Base-by-base conservation (phyloP, 768 basidiomycete genomes). In the Tephrocybe sp. region DNA sequence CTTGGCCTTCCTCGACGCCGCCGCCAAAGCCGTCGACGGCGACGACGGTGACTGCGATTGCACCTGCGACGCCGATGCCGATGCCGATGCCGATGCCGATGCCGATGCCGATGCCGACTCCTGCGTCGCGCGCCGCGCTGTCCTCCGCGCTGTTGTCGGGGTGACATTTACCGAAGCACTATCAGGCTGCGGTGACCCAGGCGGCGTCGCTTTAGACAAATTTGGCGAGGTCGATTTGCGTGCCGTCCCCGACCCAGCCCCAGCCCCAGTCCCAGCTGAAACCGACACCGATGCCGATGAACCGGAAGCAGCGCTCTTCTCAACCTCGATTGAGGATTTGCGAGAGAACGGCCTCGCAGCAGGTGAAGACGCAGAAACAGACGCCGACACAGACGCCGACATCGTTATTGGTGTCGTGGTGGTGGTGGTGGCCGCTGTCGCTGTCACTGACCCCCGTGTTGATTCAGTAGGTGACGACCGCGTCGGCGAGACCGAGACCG, bases 1-100 rank as follows among this genome's bases (percentile, higher is more conserved):
- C 60, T 83, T 84, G 20, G 69, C 69, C 46, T 75, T 82, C 68
- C 81, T 84, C 45, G 65, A 68, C 17, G 54, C 68, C 35, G 68
- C 55, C n/a, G 62, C 53, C 20, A 68, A 56, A n/a, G 65, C 54
- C 11, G 65, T 53, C 11, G 68, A 60, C n/a, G 44, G 48, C 19
- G 32, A 12, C 11, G 53, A 39, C 11, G 53, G 20, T 14, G 53
- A 33, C 26, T 26, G 26, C n/a, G n/a, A n/a, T n/a, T n/a, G n/a
- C n/a, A n/a, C n/a, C n/a, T n/a, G n/a, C n/a, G n/a, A n/a, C n/a
- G n/a, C 26, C 3, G 26, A 26, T 26, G 3, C 26, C 34, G 46
- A 48, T 16, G 45, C 40, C 22, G 17, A 14, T n/a, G n/a, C 26
- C 3, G 26, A 26, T 26, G 3, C 26, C 34, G 46, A 48, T 16